Conservation (phyloP, 2,329 filamentous ascomycete genomes). For the Hypoxylon sp. region DNA sequence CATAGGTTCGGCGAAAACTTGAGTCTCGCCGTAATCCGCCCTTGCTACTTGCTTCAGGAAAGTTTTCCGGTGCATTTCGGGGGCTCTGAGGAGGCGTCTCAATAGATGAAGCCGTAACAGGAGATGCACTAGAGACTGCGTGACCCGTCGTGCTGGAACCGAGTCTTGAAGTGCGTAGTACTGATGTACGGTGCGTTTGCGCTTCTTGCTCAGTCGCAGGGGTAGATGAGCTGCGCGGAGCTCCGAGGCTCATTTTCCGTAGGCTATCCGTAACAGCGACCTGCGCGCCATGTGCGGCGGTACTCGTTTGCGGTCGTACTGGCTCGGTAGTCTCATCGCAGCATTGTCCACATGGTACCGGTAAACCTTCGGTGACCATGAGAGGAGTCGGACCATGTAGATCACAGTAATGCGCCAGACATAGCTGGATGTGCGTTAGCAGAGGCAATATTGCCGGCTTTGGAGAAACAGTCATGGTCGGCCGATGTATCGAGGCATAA, state of each 20-base stretch:
- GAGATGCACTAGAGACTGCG: conserved; percentile 41
- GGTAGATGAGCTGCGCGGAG: conserved; percentile 58
- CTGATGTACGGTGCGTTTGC: conserved; percentile 57
- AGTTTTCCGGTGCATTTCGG: conserved; percentile 55
- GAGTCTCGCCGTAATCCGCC: conserved; percentile 63
- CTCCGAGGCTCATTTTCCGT: conserved; percentile 60
- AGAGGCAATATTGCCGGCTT: conserved; percentile 47
- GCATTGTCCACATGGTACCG: conserved; percentile 71
- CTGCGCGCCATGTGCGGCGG: conserved; percentile 53
- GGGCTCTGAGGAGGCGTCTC: conserved; percentile 72
- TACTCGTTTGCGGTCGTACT: conserved; percentile 58
- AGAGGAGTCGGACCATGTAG: conserved; percentile 76
- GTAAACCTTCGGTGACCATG: conserved; percentile 76
- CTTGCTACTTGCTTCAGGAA: conserved; percentile 42
- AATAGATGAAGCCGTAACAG: conserved; percentile 57
- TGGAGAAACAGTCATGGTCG: conserved; percentile 45
- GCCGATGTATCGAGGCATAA: conserved; percentile 23
- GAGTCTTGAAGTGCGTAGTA: conserved; percentile 56
- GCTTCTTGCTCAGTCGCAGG: conserved; percentile 61
- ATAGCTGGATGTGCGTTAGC: conserved; percentile 68
- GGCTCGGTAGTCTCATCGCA: conserved; percentile 60
- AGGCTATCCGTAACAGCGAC: conserved; percentile 61
- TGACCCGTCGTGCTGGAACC: conserved; percentile 29
- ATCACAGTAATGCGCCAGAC: conserved; percentile 78
- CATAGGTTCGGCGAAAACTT: conserved; percentile 72